Evolutionary conservation across 768 basidiomycete species (phyloP), one percentile per base, ranked within the genome.

Genomic region (Lactarius hatsudake): DNA sequence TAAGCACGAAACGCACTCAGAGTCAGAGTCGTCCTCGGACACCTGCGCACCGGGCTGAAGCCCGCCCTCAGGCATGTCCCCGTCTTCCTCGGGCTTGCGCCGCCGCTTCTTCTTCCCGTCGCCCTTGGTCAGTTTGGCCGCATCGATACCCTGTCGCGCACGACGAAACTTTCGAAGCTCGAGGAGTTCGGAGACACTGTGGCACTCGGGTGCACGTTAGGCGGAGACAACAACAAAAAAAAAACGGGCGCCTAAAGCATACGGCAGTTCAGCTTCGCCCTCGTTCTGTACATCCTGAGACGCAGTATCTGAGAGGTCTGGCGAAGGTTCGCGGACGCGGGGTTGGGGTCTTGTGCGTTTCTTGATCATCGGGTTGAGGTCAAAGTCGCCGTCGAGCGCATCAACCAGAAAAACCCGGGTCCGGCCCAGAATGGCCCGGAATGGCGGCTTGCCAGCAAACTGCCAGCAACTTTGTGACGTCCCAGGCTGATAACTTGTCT

Each of bases 131-230:
- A 99, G 79, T 74, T 90, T 95, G 58, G 86, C 81, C 1, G 86
- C 84, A 71, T 97, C 94, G 60, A 98, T 97, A 1, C 96, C 96
- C 73, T 88, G 85, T 64, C 91, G 80, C 36, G 84, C 74, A 73
- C 84, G 87, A 61, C 87, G 83, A 32, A 96, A 78, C 74, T 88
- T 94, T 55, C 94, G 84, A 32, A 97, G 78, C 70, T 94, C 90
- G 51, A 96, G 84, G 20, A 98, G 83, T 62, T 96, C 94, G 69
- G 90, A 85, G 32, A 96, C 77, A 62, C 92, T 93, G 67, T 55
- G 13, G 56, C 58, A 42, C 59, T 69, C 59, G 32, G 59, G 69
- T 59, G 66, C 67, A 9, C 69, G 32, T 63, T 53, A 64, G 20
- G 28, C 23, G 59, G 51, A 53, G 51, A 3, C n/a, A 13, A 38